A percentile compares a stretch with the other conserved stretches of the same genome.
Evolutionary conservation across 768 basidiomycete species (phyloP).

Genomic region (Russula sp.): DNA sequence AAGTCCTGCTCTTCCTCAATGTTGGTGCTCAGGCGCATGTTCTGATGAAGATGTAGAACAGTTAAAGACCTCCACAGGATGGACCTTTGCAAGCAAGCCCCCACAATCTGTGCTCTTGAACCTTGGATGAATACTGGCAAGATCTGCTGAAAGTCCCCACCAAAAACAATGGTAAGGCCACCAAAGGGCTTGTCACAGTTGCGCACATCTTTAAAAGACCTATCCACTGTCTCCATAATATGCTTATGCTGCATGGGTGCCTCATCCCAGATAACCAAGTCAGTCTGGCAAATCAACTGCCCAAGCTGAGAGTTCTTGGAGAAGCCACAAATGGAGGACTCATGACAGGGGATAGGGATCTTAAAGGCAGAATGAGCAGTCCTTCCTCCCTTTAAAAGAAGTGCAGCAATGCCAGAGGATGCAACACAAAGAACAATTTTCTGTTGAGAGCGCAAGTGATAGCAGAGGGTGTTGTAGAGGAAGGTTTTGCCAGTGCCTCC

Average conservation of each 20-base stretch:
- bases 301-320: background rate
- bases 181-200: background rate
- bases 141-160: background rate
- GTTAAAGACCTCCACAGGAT: no score
- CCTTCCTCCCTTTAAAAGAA: no score
- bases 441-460: background rate
- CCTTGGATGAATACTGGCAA: background rate
- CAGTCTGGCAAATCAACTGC: background rate
- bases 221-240: background rate
- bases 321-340: slow-evolving; percentile 8
- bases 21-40: background rate
- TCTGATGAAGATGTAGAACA: no score
- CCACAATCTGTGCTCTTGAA: no score
- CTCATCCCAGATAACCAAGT: background rate
- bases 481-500: slow-evolving; percentile 43
- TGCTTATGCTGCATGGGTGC: background rate
- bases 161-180: background rate
- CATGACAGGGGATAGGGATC: slow-evolving; percentile 21
- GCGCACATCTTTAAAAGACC: background rate
- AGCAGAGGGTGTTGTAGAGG: slow-evolving; percentile 31
- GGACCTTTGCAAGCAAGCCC: no score
- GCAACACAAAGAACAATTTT: slow-evolving; percentile 37
- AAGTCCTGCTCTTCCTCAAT: background rate
- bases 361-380: no score
- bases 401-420: slow-evolving; percentile 26